Percentiles rank a stretch among this genome's conserved stretches.
Conservation (phyloP, 2,329 filamentous ascomycete species). For the Ophiocordyceps sinensis region DNA sequence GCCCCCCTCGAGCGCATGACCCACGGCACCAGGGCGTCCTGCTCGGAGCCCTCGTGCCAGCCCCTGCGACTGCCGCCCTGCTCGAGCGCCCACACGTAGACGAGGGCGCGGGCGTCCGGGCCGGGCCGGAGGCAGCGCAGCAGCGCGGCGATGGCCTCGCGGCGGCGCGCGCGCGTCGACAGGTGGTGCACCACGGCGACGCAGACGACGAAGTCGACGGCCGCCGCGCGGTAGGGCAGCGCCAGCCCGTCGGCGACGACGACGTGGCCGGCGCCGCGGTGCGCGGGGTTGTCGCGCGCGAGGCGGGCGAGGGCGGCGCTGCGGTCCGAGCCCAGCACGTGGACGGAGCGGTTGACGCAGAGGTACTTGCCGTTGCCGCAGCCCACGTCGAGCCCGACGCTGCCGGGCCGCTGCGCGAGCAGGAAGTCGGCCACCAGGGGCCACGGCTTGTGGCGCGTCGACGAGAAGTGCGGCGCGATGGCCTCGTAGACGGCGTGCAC, state of each 20-base stretch:
- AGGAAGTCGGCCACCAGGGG: constrained; percentile 78
- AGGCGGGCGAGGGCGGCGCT: constrained; percentile 43
- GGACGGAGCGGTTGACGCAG: constrained; percentile 59
- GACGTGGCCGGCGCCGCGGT: constrained; percentile 51
- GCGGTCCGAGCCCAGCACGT: constrained; percentile 75
- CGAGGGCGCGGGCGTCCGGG: constrained; percentile 51
- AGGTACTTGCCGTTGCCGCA: constrained; percentile 98
- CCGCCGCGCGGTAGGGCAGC: constrained; percentile 56
- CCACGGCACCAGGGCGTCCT: constrained; percentile 96
- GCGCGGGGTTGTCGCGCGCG: constrained; percentile 23
- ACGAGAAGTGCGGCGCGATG: constrained; percentile 73
- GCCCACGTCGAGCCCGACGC: constrained; percentile 78
- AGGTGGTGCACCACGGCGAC: constrained; percentile 93
- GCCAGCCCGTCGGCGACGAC: constrained; percentile 69
- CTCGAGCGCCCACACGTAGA: constrained; percentile 95
- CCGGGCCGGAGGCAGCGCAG: constrained; percentile 46
- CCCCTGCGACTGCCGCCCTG: constrained; percentile 75
- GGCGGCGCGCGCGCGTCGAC: constrained; percentile 58
- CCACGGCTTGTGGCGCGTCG: constrained; percentile 75
- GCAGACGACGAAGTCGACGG: constrained; percentile 73
- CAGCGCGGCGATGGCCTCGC: constrained; percentile 57
- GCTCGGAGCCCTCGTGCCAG: constrained; percentile 70
- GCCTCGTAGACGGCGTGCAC: constrained; percentile 87
- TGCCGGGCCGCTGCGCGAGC: constrained; percentile 45
- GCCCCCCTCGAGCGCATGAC: constrained; percentile 40